Conservation (phyloP, 148 eudicot species). For the Chenopodium quinoa region DNA sequence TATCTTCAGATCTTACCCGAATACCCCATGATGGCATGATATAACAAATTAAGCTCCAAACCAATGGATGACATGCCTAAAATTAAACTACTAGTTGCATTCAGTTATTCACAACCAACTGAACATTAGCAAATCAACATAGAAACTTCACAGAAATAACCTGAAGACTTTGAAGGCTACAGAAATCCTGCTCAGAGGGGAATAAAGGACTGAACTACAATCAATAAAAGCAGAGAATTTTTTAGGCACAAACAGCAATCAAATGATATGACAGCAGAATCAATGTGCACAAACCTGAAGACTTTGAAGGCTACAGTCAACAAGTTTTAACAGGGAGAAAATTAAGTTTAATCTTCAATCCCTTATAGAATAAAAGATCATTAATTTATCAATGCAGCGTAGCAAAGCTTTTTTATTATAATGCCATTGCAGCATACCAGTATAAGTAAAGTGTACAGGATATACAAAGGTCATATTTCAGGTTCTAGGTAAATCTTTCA, state of each 20-base stretch:
- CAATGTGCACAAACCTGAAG: background rate
- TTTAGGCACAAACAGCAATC: background rate
- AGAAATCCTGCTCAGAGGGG: background rate
- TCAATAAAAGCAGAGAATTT: background rate
- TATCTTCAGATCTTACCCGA: background rate
- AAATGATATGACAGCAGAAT: background rate
- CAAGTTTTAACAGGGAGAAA: background rate
- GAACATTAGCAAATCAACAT: background rate
- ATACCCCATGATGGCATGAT: background rate
- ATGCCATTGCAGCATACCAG: background rate
- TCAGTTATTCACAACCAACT: background rate
- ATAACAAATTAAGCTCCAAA: background rate
- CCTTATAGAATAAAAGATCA: background rate
- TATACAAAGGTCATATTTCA: slow-evolving; percentile 5
- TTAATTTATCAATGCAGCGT: background rate
- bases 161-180: background rate
- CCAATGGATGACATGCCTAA: background rate
- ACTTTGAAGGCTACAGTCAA: background rate
- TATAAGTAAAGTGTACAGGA: background rate
- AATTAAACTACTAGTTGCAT: background rate
- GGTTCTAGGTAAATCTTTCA: slow-evolving; percentile 1
- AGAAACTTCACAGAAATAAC: background rate
- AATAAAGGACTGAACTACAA: background rate
- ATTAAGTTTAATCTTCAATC: background rate
- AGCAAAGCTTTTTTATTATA: background rate